A percentile compares a stretch with the other conserved stretches of the same genome.
Conservation (phyloP, 495 filamentous ascomycete species). For the Hyaloscypha variabilis region DNA sequence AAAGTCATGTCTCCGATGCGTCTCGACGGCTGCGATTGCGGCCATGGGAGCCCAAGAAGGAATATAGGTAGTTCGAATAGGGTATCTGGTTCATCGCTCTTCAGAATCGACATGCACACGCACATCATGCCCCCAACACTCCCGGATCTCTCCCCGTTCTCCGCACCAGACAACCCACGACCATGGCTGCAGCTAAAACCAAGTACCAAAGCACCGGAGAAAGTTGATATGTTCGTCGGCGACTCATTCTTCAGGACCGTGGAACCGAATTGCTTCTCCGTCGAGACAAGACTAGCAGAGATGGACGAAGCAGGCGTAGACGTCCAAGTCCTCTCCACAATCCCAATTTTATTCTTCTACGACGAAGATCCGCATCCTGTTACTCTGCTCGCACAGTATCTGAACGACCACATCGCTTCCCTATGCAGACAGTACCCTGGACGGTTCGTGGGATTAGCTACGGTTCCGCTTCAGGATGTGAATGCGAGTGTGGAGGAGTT, state of each 20-base stretch:
- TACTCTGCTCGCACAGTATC: not conserved
- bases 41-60: not conserved
- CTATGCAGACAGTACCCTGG: constrained; percentile 5
- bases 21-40: not conserved
- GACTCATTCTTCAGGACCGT: constrained; percentile 13
- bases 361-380: constrained; percentile 4
- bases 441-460: constrained; percentile 11
- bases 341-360: constrained; percentile 17
- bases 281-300: not conserved
- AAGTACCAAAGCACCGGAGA: not conserved
- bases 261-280: constrained; percentile 7
- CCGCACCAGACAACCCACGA: not conserved
- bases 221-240: constrained; percentile 4
- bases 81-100: constrained; percentile 3
- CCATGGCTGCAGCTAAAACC: not conserved
- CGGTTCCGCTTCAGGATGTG: constrained; percentile 8
- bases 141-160: constrained; percentile 8
- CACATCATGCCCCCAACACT: constrained; percentile 14
- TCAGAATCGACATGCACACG: constrained; percentile 17
- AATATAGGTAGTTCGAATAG: not conserved
- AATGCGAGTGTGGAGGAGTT: constrained; percentile 7
- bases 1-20: not conserved
- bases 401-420: constrained; percentile 12
- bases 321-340: constrained; percentile 11
- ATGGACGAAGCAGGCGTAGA: constrained; percentile 12